Evolutionary conservation across 2,329 filamentous ascomycete species (phyloP).

Genomic region (Bipolaris bicolor): DNA sequence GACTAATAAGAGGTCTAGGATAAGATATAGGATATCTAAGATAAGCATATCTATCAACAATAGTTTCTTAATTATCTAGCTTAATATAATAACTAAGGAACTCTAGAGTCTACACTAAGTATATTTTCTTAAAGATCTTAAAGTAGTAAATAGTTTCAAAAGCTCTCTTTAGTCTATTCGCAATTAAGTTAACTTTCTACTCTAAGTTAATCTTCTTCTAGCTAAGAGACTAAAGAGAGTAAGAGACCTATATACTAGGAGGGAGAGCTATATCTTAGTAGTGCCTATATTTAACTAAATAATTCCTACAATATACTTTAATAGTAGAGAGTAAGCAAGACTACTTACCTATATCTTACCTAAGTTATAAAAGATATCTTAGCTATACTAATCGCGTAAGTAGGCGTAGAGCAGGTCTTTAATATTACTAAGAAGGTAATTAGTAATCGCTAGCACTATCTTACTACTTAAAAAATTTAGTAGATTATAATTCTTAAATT

Average conservation of each 20-base stretch:
- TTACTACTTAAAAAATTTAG: not conserved
- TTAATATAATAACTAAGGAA: not conserved
- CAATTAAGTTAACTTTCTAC: not conserved
- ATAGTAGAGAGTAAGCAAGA: too few relatives aligned
- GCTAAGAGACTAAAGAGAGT: too few relatives aligned
- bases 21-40: not conserved
- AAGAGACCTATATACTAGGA: too few relatives aligned
- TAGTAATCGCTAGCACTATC: not conserved
- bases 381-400: too few relatives aligned
- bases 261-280: too few relatives aligned
- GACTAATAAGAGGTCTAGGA: not conserved
- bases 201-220: not conserved
- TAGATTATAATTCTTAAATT: not conserved
- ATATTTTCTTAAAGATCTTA: not conserved
- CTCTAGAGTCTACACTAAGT: not conserved
- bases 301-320: too few relatives aligned
- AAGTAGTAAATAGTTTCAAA: not conserved
- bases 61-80: constrained; percentile 9
- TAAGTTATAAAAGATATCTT: too few relatives aligned
- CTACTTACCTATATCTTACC: too few relatives aligned
- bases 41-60: constrained; percentile 2
- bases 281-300: too few relatives aligned
- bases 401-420: too few relatives aligned
- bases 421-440: too few relatives aligned
- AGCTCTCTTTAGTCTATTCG: not conserved